Evolutionary conservation across 768 basidiomycete genomes (phyloP).

Genomic region (Termitomyces eurrhizus): DNA sequence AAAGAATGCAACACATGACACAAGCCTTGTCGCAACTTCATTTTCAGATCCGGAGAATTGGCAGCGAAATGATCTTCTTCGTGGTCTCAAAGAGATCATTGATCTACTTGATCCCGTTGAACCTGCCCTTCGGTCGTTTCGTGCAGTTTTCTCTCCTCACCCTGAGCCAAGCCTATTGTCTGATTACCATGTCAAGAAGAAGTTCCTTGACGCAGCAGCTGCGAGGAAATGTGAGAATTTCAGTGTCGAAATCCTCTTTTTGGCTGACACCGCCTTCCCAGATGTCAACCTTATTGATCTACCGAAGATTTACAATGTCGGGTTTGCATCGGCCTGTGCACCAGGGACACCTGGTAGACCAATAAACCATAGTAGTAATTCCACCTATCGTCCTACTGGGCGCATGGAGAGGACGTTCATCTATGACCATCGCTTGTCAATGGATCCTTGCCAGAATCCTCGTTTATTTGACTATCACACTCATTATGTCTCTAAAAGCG

Average conservation of each 20-base stretch:
- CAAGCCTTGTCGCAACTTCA: conserved; percentile 17
- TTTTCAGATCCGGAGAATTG: conserved; percentile 21
- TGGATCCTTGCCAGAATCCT: conserved; percentile 41
- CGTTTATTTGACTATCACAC: conserved; percentile 36
- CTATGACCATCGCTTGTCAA: conserved; percentile 36
- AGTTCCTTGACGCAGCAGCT: conserved; percentile 28
- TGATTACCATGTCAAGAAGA: conserved; percentile 27
- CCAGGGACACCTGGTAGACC: conserved; percentile 26
- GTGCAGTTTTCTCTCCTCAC: conserved; percentile 37
- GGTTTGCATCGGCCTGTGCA: conserved; percentile 27
- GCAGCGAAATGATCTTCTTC: conserved; percentile 18
- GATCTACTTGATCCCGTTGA: conserved; percentile 34
- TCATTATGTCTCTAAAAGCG: conserved; percentile 37
- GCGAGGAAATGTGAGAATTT: conserved; percentile 22
- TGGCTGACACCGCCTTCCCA: conserved; percentile 1
- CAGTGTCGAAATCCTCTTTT: background rate
- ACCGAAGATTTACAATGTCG: conserved; percentile 15
- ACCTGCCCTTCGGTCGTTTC: conserved; percentile 33
- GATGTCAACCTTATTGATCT: conserved; percentile 19
- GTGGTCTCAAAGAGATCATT: conserved; percentile 23
- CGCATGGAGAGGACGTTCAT: conserved; percentile 34
- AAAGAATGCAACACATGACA: conserved; percentile 26
- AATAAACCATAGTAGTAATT: conserved; percentile 19
- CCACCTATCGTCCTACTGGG: conserved; percentile 16
- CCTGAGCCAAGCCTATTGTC: conserved; percentile 33